Evolutionary conservation across 75 land plant genomes (phyloP).

Genomic region (Pinus taeda): DNA sequence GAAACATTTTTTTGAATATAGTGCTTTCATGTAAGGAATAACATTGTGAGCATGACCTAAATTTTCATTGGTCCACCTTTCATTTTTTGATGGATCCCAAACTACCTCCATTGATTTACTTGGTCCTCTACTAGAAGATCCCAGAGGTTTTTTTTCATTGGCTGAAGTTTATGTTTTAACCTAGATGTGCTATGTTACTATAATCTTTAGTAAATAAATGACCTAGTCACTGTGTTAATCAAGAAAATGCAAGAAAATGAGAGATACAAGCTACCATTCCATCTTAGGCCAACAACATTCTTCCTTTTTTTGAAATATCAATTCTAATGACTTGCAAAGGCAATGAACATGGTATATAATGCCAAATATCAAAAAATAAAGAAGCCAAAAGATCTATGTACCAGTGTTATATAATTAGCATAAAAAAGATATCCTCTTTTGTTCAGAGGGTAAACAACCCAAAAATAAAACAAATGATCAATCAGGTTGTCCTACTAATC

Average conservation of each 20-base stretch:
- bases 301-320: constrained; percentile 5
- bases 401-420: background rate
- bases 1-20: background rate
- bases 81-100: background rate
- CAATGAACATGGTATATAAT: constrained; percentile 1
- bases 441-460: background rate
- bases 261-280: constrained; percentile 21
- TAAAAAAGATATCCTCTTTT: background rate
- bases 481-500: constrained; percentile 5
- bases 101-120: background rate
- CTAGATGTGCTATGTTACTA: background rate
- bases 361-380: background rate
- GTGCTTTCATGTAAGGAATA: constrained; percentile 1
- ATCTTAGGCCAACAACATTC: constrained; percentile 25
- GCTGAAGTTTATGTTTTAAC: background rate
- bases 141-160: background rate
- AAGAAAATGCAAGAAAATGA: background rate
- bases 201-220: background rate
- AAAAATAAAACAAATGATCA: background rate
- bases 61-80: background rate
- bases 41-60: background rate
- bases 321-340: constrained; percentile 22
- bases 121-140: background rate
- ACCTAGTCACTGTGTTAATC: background rate
- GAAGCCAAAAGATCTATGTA: background rate